Base-by-base conservation (phyloP, 306 rosid species). In the Inga leiocalycina region DNA sequence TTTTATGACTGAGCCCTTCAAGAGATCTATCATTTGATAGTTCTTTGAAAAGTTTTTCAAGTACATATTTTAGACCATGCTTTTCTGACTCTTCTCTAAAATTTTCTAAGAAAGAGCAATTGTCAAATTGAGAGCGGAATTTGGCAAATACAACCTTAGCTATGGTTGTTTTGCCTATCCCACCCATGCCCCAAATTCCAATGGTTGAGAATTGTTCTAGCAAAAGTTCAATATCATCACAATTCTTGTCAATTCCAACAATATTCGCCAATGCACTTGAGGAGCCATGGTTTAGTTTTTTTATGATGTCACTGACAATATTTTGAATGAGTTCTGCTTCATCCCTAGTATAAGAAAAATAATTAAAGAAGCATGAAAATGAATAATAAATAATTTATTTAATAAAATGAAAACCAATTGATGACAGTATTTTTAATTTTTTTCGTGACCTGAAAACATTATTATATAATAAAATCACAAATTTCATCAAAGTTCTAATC, bases 181-280 rank as follows among this genome's bases (percentile, higher is more conserved):
- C 84, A 0, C 74, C 79, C 76, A 83, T 83, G 1, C 87, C 87
- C 80, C 84, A 80, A 19, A 84, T 84, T 59, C 87, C 87, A 43
- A 80, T 45, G 45, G 9, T 30, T 4, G 37, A 30, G 14, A 10
- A 9, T 3, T 5, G 20, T 5, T 67, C 2, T 10, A 77, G 37
- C 22, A 52, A 61, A 1, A 4, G 16, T 27, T 83, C 34, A 24
- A 83, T 59, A 3, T 8, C 0, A 13, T 35, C 24, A 49, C 17
- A 48, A 20, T 24, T 6, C 9, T 71, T 1, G 2, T 71, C 48
- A 49, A 64, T 45, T 62, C 78, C 49, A 48, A 83, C 61, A 48
- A 71, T 9, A 9, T 14, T 62, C 7, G 56, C 6, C 4, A 72
- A 62, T 9, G 44, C n/a, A 39, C 15, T n/a, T 48, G 79, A 56